phyloP scores from a whole-genome alignment of 2,329 filamentous ascomycete species.

The Sporothrix variecibatus region DNA sequence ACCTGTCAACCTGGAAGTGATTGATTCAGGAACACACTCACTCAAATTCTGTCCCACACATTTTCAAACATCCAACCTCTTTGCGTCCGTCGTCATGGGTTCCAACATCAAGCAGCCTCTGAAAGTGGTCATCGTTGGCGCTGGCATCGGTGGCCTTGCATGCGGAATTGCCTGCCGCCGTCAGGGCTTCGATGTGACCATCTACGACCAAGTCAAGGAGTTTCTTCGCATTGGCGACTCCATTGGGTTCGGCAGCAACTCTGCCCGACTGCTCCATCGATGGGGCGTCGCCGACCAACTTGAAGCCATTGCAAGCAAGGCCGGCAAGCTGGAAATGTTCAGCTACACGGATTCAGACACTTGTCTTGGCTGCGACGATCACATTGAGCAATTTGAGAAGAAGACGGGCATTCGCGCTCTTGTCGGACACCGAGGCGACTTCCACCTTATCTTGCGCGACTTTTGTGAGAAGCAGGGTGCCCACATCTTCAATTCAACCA shows the following conservation, averaged over 20 bases:
- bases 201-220: background rate
- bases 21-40: too few relatives aligned
- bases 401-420: background rate
- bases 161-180: background rate
- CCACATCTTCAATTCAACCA: background rate
- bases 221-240: background rate
- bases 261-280: background rate
- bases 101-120: background rate
- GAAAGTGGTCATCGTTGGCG: constrained; percentile 4
- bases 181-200: constrained; percentile 6
- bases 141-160: background rate
- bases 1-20: too few relatives aligned
- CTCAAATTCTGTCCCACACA: too few relatives aligned
- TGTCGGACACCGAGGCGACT: background rate
- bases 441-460: background rate
- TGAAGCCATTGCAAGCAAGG: background rate
- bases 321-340: background rate
- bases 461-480: background rate
- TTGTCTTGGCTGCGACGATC: background rate
- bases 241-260: background rate
- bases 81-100: background rate
- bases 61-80: too few relatives aligned
- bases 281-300: background rate
- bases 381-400: background rate
- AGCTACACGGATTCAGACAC: background rate